phyloP scores from a whole-genome alignment of 2,329 filamentous ascomycete species.

The Blastomyces gilchristii region DNA sequence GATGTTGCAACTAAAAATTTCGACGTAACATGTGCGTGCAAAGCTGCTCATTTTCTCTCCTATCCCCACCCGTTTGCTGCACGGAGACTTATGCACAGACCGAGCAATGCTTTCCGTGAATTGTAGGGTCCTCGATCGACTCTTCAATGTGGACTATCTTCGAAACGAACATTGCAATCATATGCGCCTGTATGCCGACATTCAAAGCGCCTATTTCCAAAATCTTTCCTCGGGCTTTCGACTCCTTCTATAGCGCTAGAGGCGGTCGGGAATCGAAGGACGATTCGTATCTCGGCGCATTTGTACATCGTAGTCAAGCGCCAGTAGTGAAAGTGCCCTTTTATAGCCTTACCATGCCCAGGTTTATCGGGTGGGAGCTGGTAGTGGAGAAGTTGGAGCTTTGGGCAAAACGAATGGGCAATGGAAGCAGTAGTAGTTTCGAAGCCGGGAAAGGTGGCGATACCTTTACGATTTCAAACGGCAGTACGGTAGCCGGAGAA shows the following conservation, averaged over 20 bases:
- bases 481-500: background rate
- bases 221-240: conserved; percentile 17
- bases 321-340: background rate
- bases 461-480: background rate
- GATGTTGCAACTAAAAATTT: background rate
- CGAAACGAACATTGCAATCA: conserved; percentile 29
- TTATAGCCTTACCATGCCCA: background rate
- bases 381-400: conserved; percentile 1
- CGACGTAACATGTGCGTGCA: background rate
- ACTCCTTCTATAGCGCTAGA: background rate
- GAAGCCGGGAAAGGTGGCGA: background rate
- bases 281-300: background rate
- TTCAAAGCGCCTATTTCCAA: conserved; percentile 20
- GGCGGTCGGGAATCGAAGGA: background rate
- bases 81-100: background rate
- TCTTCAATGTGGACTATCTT: conserved; percentile 26
- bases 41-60: background rate
- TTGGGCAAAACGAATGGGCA: background rate
- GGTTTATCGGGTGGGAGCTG: background rate
- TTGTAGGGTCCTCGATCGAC: conserved; percentile 1
- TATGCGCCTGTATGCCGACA: conserved; percentile 32
- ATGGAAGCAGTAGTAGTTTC: background rate
- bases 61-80: background rate
- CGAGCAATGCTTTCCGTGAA: background rate
- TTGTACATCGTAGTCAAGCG: background rate